Evolutionary conservation across 1,139 yeast genomes (phyloP).

Genomic region (Scheffersomyces illinoinensis): DNA sequence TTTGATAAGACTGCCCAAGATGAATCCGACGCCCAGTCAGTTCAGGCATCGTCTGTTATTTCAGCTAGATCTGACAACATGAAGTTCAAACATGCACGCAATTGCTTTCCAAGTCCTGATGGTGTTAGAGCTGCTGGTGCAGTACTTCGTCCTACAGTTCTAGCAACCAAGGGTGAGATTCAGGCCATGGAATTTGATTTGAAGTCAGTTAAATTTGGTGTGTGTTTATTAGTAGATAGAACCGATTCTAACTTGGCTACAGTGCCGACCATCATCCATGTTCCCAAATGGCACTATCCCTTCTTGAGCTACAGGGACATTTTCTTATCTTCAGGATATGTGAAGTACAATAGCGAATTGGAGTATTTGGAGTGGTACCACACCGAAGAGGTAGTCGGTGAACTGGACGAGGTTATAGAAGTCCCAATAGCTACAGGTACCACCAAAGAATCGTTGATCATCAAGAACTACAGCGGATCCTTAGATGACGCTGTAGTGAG

Average conservation of each 20-base stretch:
- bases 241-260: conserved; percentile 15
- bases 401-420: conserved; percentile 5
- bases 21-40: not conserved
- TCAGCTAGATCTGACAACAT: conserved; percentile 26
- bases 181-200: conserved; percentile 57
- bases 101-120: conserved; percentile 47
- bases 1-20: not conserved
- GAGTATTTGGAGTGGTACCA: conserved; percentile 77
- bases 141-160: conserved; percentile 69
- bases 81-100: conserved; percentile 21
- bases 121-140: conserved; percentile 75
- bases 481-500: conserved; percentile 24
- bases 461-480: conserved; percentile 41
- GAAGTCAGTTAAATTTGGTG: conserved; percentile 41
- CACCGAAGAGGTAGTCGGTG: conserved; percentile 18
- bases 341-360: conserved; percentile 47
- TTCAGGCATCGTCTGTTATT: conserved; percentile 12
- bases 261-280: conserved; percentile 57
- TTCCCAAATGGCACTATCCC: conserved; percentile 73
- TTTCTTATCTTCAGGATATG: conserved; percentile 55
- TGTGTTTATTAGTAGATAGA: conserved; percentile 39
- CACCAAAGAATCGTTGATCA: conserved; percentile 33
- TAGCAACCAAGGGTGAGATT: conserved; percentile 58
- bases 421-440: conserved; percentile 4
- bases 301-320: conserved; percentile 45